Conservation (phyloP, 495 filamentous ascomycete genomes). For the Xylaria curta region DNA sequence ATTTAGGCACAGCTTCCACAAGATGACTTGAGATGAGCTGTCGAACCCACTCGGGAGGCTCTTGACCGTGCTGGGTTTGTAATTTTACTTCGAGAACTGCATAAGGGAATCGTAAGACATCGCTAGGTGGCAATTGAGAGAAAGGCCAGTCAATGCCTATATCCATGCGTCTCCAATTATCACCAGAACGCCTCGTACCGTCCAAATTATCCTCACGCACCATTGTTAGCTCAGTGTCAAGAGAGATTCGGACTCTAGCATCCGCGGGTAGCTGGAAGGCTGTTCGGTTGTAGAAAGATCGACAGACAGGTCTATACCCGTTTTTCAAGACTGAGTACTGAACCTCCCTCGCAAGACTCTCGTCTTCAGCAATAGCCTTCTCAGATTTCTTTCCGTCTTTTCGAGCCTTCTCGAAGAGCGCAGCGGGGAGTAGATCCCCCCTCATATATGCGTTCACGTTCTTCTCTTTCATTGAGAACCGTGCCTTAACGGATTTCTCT, state of each 20-base stretch:
- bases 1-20: conserved; percentile 97
- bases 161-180: conserved; percentile 97
- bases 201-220: conserved; percentile 93
- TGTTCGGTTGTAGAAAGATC: conserved; percentile 96
- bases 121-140: conserved; percentile 80
- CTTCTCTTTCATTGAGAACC: conserved; percentile 95
- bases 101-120: conserved; percentile 92
- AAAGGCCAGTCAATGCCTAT: conserved; percentile 98
- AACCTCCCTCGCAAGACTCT: conserved; percentile 87
- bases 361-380: conserved; percentile 86
- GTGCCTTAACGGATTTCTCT: conserved; percentile 97
- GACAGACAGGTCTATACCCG: conserved; percentile 80
- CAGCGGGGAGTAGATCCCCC: conserved; percentile 79
- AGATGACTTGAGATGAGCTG: conserved; percentile 91
- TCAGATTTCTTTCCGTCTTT: conserved; percentile 92
- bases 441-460: conserved; percentile 88
- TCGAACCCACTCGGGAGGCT: conserved; percentile 94
- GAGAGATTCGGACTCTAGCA: conserved; percentile 92
- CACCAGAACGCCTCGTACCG: conserved; percentile 73
- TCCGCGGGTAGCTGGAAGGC: conserved; percentile 98
- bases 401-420: conserved; percentile 91
- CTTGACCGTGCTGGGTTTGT: conserved; percentile 95
- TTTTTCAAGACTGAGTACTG: conserved; percentile 91
- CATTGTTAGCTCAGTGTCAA: conserved; percentile 96
- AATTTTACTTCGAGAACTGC: conserved; percentile 97